Base-by-base conservation (phyloP, 257 asterid species). In the Ligustrum vulgare region DNA sequence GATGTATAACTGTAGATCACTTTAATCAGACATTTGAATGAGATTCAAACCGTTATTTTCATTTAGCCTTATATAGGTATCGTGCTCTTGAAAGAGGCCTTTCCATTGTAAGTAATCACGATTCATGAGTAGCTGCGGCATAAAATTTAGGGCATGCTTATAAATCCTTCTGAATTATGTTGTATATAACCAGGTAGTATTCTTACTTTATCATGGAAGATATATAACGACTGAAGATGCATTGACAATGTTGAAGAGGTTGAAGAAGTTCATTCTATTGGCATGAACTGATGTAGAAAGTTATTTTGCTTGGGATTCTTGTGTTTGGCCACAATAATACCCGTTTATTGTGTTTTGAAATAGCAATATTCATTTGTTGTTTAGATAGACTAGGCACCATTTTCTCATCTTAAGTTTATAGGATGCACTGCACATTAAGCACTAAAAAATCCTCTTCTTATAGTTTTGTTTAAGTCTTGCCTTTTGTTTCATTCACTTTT, bases 401-500 rank as follows among this genome's bases (percentile, higher is more conserved):
- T n/a, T 3, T 8, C 63, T 74, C 33, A 31, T 74, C 16, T 47
- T 49, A 67, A 56, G 56, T 28, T 72, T 31, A 63, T 67, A 67
- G 35, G 69, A 41, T 32, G 56, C 20, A 36, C 63, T 66, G 41
- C 51, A 9, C 49, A 62, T 49, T 39, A 31, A 22, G 33, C 36
- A 28, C n/a, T 67, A 65, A 56, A 54, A 54, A 77, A 51, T 32
- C 63, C 54, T 72, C 71, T 25, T 71, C 25, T n/a, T 25, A 6
- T 3, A 35, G 5, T 16, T 28, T 41, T 66, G 22, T 32, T 9
- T 12, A 51, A 39, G 22, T 62, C 31, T 39, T 49, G 20, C 41
- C 56, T 63, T 75, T 70, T 66, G 34, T 66, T 67, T 80, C 66
- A 4, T 37, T 58, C 69, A 65, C 9, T 25, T 62, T 75, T 39